Evolutionary conservation across 2,329 filamentous ascomycete species (phyloP), one percentile per base, ranked within the genome.

Genomic region (Pestalotiopsis sp.): DNA sequence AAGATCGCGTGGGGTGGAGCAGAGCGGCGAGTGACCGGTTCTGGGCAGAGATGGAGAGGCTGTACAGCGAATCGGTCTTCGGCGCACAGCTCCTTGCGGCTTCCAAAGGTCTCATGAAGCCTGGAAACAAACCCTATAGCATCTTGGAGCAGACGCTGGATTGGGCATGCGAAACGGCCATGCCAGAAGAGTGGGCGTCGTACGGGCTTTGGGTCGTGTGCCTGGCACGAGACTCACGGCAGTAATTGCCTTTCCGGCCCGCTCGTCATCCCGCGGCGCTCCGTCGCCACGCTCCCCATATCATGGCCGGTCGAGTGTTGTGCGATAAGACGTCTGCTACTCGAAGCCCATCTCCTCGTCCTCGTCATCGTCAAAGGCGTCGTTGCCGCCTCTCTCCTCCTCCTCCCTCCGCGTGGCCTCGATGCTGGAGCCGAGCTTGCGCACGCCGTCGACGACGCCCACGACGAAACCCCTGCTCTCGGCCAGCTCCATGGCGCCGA

Each of bases 401-500:
- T 92, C 88, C 74, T 97, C 94, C 70, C 91, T 85, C 70, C 93
- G 86, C 60, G 89, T 88, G 70, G 91, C 88, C 82, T 98, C 95
- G 66, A 90, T 89, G 52, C 92, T 94, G 2, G 91, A 89, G 10
- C 94, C 94, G 64, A 98, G 88, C 82, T 89, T 94, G 74, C 94
- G 88, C 74, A 98, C 84, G 4, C 93, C 94, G 78, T 98, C 94
- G 71, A 98, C 91, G 2, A 98, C 93, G 1, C 92, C 93, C 1
- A 89, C 85, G 69, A 98, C 89, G 76, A 98, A 97, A 0, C 89
- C 91, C 74, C 95, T 87, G 66, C 90, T 92, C 82, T 98, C 95
- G 0, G 92, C 91, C 61, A 98, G 84, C 82, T 99, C 96, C 91
- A 98, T 94, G 2, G 93, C 93, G 2, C 96, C 96, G 0, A 98